A percentile compares a stretch with the other conserved stretches of the same genome.
These are phyloP conservation scores for Saccharomyces pastorianus DNA, from an alignment of 1,139 yeast genomes.

Conservation along the genomic window DNA sequence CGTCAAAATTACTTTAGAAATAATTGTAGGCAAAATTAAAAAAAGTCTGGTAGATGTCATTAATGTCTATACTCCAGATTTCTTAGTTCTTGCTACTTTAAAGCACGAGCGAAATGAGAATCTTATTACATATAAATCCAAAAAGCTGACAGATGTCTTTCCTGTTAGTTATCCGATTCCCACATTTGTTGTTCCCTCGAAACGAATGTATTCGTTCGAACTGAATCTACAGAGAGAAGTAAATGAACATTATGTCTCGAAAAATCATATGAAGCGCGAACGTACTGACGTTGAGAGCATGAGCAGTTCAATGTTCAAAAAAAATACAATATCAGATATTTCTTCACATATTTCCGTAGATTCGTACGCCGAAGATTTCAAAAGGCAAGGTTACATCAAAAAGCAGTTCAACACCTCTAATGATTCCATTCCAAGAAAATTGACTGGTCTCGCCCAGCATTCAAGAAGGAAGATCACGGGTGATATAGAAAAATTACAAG, in stretches of 20 bases:
- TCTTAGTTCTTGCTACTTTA: slow-evolving; percentile 34
- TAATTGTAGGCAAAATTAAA: slow-evolving; percentile 52
- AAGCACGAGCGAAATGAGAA: slow-evolving; percentile 16
- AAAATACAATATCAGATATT: neutral
- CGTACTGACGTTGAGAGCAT: neutral
- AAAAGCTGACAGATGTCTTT: slow-evolving; percentile 53
- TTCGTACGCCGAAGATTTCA: neutral
- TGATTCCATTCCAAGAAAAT: neutral
- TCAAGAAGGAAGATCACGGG: neutral
- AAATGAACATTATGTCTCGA: neutral
- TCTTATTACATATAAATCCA: slow-evolving; percentile 15
- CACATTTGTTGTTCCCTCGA: slow-evolving; percentile 57
- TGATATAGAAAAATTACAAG: neutral
- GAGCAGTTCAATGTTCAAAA: neutral
- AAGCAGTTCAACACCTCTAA: neutral
- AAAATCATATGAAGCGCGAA: neutral
- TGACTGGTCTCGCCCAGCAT: neutral
- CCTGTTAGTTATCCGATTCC: slow-evolving; percentile 61
- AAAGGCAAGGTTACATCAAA: neutral
- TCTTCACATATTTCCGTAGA: neutral
- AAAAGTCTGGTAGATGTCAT: slow-evolving; percentile 54
- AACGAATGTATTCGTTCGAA: slow-evolving; percentile 53
- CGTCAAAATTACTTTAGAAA: slow-evolving; percentile 53
- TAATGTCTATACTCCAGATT: slow-evolving; percentile 54
- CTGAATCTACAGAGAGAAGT: slow-evolving; percentile 21